A percentile compares a stretch with the other conserved stretches of the same genome.
These are phyloP conservation scores for Beauveria australis DNA, from an alignment of 2,329 filamentous ascomycete species.

Conservation along the genomic window DNA sequence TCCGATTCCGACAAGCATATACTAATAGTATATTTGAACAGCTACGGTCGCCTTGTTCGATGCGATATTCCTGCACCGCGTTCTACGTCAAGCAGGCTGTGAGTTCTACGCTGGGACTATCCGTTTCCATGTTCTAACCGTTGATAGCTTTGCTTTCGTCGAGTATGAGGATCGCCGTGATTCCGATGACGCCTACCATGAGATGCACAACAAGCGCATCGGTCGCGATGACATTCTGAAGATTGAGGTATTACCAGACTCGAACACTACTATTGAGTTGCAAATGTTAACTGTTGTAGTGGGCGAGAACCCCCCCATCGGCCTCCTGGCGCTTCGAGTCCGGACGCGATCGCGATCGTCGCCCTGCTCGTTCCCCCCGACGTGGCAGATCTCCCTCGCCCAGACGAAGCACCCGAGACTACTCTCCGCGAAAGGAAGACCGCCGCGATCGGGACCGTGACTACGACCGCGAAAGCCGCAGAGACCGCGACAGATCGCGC, in stretches of 20 bases:
- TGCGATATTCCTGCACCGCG: conserved; percentile 97
- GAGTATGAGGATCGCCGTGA: conserved; percentile 98
- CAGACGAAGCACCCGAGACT: conserved; percentile 67
- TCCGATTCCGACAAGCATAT: conserved; percentile 26
- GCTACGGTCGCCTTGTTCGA: conserved; percentile 94
- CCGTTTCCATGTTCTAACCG: neutral
- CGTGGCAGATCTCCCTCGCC: conserved; percentile 70
- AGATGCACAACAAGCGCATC: conserved; percentile 99
- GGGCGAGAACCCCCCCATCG: conserved; percentile 95
- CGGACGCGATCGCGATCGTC: conserved; percentile 66
- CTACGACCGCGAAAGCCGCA: conserved; percentile 66
- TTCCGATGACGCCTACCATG: conserved; percentile 97
- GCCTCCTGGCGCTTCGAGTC: conserved; percentile 98
- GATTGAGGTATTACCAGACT: conserved; percentile 68
- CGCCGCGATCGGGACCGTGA: conserved; percentile 73
- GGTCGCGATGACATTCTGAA: conserved; percentile 92
- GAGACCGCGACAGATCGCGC: conserved; percentile 68
- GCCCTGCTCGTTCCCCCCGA: conserved; percentile 54
- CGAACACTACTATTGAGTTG: neutral
- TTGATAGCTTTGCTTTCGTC: conserved; percentile 80
- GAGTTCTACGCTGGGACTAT: conserved; percentile 37
- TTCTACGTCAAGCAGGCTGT: conserved; percentile 91
- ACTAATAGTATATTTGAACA: conserved; percentile 41
- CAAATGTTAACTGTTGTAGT: conserved; percentile 45
- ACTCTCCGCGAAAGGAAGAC: conserved; percentile 83